A percentile compares a stretch with the other conserved stretches of the same genome.
Evolutionary conservation across 352 stramenopile genomes (phyloP).

Genomic region (Phytophthora megakarya): DNA sequence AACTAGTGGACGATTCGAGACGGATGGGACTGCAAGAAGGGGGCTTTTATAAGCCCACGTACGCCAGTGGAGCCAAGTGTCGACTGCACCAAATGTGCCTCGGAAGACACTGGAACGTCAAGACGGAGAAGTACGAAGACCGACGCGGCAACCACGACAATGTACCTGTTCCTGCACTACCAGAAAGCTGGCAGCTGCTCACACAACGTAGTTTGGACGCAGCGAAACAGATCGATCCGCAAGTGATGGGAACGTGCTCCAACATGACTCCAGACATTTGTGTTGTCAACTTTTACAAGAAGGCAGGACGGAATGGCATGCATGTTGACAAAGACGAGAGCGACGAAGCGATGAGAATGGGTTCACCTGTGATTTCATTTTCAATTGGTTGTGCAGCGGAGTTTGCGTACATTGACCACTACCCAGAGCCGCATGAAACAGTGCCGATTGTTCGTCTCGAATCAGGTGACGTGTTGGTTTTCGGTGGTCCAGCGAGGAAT

Average conservation of each 20-base stretch:
- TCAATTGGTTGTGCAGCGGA: constrained; percentile 69
- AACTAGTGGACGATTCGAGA: constrained; percentile 56
- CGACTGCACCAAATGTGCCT: constrained; percentile 79
- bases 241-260: constrained; percentile 54
- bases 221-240: constrained; percentile 40
- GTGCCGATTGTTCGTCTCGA: constrained; percentile 68
- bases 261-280: constrained; percentile 63
- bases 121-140: constrained; percentile 70
- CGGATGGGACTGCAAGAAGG: constrained; percentile 47
- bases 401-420: constrained; percentile 74
- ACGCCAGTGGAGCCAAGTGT: constrained; percentile 73
- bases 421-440: constrained; percentile 50
- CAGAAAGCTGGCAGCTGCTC: constrained; percentile 38
- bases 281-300: constrained; percentile 82
- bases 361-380: constrained; percentile 74
- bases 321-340: constrained; percentile 81
- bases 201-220: constrained; percentile 44
- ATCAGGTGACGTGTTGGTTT: constrained; percentile 75
- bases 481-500: constrained; percentile 58
- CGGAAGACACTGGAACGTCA: constrained; percentile 72
- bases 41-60: constrained; percentile 73
- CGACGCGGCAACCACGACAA: constrained; percentile 62
- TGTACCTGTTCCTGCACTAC: constrained; percentile 40
- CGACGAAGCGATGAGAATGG: constrained; percentile 55
- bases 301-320: constrained; percentile 72